Base-by-base conservation (phyloP, 495 filamentous ascomycete genomes). In the Parathielavia appendiculata region DNA sequence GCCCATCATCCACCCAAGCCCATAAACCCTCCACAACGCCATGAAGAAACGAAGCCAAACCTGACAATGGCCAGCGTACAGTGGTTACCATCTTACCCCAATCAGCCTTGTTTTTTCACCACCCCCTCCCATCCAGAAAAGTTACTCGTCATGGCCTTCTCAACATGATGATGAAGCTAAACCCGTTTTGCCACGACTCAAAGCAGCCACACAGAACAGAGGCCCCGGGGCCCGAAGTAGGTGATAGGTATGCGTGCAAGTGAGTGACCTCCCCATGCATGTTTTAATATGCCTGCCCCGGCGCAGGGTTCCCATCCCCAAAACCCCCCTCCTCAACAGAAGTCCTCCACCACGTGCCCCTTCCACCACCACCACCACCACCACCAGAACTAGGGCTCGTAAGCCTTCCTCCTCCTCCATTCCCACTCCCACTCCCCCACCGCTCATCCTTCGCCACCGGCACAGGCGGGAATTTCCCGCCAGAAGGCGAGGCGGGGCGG, bases 241-340 rank as follows among this genome's bases (percentile, higher is more conserved):
- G n/a, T n/a, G n/a, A n/a, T n/a, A n/a, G n/a, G n/a, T n/a, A n/a
- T n/a, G n/a, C n/a, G n/a, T n/a, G n/a, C n/a, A n/a, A n/a, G n/a
- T n/a, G n/a, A n/a, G n/a, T n/a, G n/a, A n/a, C n/a, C n/a, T n/a
- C n/a, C n/a, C n/a, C 32, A 6, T 5, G 16, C 36, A 7, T 1
- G 14, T 7, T 32, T 56, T 35, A 62, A 38, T 62, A 62, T 17
- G 59, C 59, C 59, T 62, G 59, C 34, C 59, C 59, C 16, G 54
- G 54, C 54, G 53, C 45, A 2, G 59, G 51, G 16, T 45, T 40
- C 51, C 36, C 51, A 23, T 46, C n/a, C 13, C 38, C 58, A 11
- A 41, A 32, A 26, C 6, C 13, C 50, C 56, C 26, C 17, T 22
- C n/a, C 39, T 30, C 6, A 6, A 30, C 17, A 20, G 32, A 41